These are phyloP conservation scores for Colletotrichum limetticola DNA, from an alignment of 2,329 filamentous ascomycete genomes.

Conservation along the genomic window DNA sequence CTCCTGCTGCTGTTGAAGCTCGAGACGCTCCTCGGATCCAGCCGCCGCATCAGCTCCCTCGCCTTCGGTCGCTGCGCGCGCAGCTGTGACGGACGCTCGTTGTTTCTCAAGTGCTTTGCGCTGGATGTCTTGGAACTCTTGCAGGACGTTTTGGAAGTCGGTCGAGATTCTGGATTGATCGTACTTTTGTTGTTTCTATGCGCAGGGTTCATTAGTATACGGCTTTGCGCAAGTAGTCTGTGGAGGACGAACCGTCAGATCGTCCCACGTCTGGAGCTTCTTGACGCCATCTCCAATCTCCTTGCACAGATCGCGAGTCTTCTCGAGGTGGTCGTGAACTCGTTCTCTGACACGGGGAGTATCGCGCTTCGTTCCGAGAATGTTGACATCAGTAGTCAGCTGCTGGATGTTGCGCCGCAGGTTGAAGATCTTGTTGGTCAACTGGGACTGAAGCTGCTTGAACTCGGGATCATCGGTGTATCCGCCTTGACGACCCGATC, in stretches of 20 bases:
- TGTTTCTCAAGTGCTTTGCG: conserved; percentile 92
- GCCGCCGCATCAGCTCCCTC: conserved; percentile 42
- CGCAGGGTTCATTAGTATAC: not conserved
- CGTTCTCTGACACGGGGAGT: conserved; percentile 91
- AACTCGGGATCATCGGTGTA: conserved; percentile 96
- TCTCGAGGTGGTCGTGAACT: conserved; percentile 87
- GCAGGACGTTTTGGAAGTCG: conserved; percentile 89
- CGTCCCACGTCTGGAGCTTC: conserved; percentile 88
- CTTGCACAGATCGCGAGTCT: conserved; percentile 88
- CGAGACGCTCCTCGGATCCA: conserved; percentile 46
- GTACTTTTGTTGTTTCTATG: conserved; percentile 92
- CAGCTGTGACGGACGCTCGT: conserved; percentile 84
- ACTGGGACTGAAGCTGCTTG: conserved; percentile 80
- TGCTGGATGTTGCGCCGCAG: conserved; percentile 89
- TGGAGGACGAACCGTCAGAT: conserved; percentile 73
- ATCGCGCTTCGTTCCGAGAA: conserved; percentile 90
- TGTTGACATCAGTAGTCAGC: conserved; percentile 83
- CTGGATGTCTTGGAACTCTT: conserved; percentile 94
- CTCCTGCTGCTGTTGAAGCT: conserved; percentile 75
- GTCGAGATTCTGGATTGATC: conserved; percentile 94
- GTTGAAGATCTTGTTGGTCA: conserved; percentile 90
- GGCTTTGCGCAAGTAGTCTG: not conserved
- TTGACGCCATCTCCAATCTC: conserved; percentile 94
- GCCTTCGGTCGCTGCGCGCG: conserved; percentile 79
- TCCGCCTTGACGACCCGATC: conserved; percentile 72